Evolutionary conservation across 306 rosid genomes (phyloP), one percentile per base, ranked within the genome.

Genomic region (Dalbergia cultrata): DNA sequence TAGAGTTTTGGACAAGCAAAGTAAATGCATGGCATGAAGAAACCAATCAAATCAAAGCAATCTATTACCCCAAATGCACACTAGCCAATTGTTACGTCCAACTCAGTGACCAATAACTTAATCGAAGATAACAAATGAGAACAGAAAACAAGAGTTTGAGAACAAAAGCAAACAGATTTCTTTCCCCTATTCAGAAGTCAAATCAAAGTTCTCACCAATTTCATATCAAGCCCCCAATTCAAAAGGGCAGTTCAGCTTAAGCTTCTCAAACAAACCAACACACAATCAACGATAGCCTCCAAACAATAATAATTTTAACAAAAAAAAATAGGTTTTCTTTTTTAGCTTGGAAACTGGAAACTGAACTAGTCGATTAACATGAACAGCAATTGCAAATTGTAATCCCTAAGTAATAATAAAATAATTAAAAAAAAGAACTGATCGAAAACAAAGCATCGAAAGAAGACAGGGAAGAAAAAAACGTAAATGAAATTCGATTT

Each of bases 161-260:
- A 8, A 17, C 31, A 75, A 50, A 52, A 39, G 1, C 3, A 21
- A 18, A 66, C 0, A 56, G 56, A 52, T 34, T 44, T 37, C 13
- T 64, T 41, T 65, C 67, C 21, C 33, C 13, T 31, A 7, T 50
- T 7, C 43, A 11, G 17, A 77, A 17, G 21, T 50, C 72, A 72
- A 10, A 64, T 61, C 65, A 69, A 77, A 34, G 45, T 72, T 61
- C 74, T 61, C 74, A 77, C 33, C 19, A 49, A 17, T 61, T 72
- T 67, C 67, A 19, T 8, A 45, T n/a, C 74, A 67, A 57, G 12
- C 53, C 69, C 69, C 41, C 19, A 78, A 82, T 76, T 76, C 74
- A 31, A 77, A 50, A 22, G 9, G 43, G 3, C 19, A 8, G 5
- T 13, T 62, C 68, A 41, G 66, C 54, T 16, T 60, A 26, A 67